These are phyloP conservation scores for Fusarium tanahbumbuense DNA, from an alignment of 2,329 filamentous ascomycete species.

Conservation along the genomic window DNA sequence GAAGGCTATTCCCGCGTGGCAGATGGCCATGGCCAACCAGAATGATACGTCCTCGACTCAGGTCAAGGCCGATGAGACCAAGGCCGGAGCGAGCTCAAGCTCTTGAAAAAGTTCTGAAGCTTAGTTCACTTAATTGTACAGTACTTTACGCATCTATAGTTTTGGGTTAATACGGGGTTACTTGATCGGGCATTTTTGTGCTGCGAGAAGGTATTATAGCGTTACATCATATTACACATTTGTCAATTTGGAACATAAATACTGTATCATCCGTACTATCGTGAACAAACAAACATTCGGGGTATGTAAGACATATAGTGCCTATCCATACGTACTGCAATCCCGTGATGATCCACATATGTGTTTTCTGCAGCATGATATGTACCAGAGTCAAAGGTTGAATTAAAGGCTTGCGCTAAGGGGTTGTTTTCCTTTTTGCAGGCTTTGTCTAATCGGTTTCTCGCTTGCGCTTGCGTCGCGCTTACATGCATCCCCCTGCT, in stretches of 20 bases:
- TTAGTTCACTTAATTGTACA: conserved; percentile 32
- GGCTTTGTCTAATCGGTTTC: not conserved
- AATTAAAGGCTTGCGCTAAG: not conserved
- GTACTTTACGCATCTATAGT: conserved; percentile 34
- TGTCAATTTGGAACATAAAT: conserved; percentile 3
- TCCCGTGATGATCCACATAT: not conserved
- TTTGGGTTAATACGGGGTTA: conserved; percentile 29
- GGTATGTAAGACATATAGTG: not conserved
- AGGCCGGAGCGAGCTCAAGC: conserved; percentile 34
- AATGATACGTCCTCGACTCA: conserved; percentile 46
- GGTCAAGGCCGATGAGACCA: conserved; percentile 46
- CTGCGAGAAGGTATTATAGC: conserved; percentile 28
- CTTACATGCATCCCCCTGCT: conserved; percentile 30
- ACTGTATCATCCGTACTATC: not conserved
- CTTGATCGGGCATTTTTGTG: conserved; percentile 11
- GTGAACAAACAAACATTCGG: not conserved
- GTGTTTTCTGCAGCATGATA: not conserved
- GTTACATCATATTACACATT: conserved; percentile 19
- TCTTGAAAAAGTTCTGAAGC: conserved; percentile 17
- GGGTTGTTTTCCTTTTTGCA: conserved; percentile 1
- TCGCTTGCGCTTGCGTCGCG: conserved; percentile 1
- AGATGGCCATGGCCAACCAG: conserved; percentile 76
- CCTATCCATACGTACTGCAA: not conserved
- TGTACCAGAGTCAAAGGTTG: not conserved
- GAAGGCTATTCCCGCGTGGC: conserved; percentile 83